Conservation (phyloP, 2,329 filamentous ascomycete genomes). For the Dothistroma septosporum region DNA sequence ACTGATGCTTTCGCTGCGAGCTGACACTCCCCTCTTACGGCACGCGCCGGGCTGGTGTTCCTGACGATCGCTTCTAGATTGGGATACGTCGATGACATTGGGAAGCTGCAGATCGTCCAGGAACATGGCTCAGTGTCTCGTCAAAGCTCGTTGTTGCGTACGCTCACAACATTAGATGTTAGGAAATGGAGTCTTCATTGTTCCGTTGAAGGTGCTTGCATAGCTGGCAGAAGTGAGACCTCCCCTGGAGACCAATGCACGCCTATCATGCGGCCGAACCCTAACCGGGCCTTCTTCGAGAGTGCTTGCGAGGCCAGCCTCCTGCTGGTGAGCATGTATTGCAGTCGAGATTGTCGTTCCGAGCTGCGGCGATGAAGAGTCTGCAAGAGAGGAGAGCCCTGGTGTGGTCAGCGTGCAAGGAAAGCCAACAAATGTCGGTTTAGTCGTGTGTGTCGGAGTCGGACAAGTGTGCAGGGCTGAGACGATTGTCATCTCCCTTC, state of each 20-base stretch:
- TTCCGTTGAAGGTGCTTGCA: background rate
- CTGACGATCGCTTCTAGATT: constrained; percentile 4
- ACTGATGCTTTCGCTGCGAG: background rate
- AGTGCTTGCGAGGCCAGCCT: background rate
- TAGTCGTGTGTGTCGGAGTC: background rate
- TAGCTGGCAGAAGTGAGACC: background rate
- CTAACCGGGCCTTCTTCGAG: background rate
- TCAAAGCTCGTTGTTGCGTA: background rate
- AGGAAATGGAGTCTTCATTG: background rate
- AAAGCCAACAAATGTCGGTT: background rate
- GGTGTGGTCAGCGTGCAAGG: constrained; percentile 1
- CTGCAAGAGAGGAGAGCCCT: background rate
- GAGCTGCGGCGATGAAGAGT: background rate
- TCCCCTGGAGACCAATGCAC: background rate
- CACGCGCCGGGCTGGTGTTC: background rate
- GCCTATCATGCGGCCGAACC: constrained; percentile 3
- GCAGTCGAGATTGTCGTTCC: background rate
- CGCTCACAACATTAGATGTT: background rate
- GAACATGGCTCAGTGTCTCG: background rate
- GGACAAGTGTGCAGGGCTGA: background rate
- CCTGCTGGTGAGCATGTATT: background rate
- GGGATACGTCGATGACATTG: background rate
- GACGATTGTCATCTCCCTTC: constrained; percentile 2
- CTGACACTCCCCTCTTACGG: background rate
- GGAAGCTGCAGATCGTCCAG: background rate